Evolutionary conservation across 2,329 filamentous ascomycete species (phyloP).

Genomic region (Paecilomyces dactylethromorphus): DNA sequence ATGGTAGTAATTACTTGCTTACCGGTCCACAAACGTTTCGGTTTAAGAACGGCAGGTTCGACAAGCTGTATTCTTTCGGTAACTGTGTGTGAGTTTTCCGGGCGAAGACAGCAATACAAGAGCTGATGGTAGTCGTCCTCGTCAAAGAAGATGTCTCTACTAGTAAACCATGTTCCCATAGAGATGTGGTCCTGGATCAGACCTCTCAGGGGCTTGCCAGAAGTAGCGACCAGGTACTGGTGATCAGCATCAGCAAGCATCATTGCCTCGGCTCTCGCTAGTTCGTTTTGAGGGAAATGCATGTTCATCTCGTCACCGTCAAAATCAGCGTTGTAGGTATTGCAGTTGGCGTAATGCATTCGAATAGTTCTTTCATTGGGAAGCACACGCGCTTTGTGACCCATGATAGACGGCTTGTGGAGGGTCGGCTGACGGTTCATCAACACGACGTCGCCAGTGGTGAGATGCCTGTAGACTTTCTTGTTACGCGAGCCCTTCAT

Average conservation of each 20-base stretch:
- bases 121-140: conserved; percentile 85
- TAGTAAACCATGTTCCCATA: conserved; percentile 85
- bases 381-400: conserved; percentile 83
- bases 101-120: conserved; percentile 82
- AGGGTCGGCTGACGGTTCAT: conserved; percentile 99
- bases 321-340: conserved; percentile 98
- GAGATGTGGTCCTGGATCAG: conserved; percentile 98
- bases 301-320: conserved; percentile 99
- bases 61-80: conserved; percentile 76
- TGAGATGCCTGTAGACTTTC: conserved; percentile 92
- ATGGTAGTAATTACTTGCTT: conserved; percentile 94
- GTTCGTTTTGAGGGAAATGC: conserved; percentile 97
- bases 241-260: conserved; percentile 95
- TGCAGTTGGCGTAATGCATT: conserved; percentile 99
- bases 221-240: conserved; percentile 90
- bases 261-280: conserved; percentile 85
- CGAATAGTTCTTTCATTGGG: conserved; percentile 95
- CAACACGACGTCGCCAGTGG: conserved; percentile 91
- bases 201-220: conserved; percentile 88
- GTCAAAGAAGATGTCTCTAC: conserved; percentile 84
- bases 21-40: conserved; percentile 79
- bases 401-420: conserved; percentile 99
- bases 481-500: conserved; percentile 77
- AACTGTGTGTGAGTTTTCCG: conserved; percentile 82
- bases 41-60: conserved; percentile 74